Conservation (phyloP, 2,329 filamentous ascomycete genomes). For the Phoma herbarum region DNA sequence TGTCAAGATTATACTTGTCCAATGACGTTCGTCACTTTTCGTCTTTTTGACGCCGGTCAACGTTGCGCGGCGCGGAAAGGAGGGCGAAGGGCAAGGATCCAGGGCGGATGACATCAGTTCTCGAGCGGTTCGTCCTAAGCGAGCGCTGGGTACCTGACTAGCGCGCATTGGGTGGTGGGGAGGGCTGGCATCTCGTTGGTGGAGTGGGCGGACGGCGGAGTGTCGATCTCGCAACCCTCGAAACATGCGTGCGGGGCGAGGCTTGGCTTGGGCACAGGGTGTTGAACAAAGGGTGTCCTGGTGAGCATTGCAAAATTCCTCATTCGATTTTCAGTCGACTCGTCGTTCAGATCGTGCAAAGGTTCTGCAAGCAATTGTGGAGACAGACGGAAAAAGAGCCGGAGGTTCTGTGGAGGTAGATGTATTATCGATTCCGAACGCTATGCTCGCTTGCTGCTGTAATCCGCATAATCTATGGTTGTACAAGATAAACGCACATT, state of each 20-base stretch:
- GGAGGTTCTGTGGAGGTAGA: not conserved
- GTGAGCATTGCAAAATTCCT: not conserved
- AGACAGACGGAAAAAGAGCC: not conserved
- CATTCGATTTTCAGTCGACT: not conserved
- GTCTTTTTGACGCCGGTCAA: conserved; percentile 9
- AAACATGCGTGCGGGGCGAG: conserved; percentile 6
- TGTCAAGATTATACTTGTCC: not conserved
- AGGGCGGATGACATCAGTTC: conserved; percentile 14
- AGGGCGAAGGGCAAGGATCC: conserved; percentile 7
- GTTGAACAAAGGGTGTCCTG: not conserved
- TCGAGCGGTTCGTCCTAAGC: conserved; percentile 10
- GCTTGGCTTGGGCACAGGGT: not conserved
- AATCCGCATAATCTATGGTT: conserved; percentile 13
- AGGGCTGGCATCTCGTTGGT: conserved; percentile 8
- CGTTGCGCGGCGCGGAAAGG: not conserved
- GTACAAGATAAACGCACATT: conserved; percentile 10
- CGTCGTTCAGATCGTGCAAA: not conserved
- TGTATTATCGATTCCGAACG: conserved; percentile 3
- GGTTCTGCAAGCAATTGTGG: not conserved
- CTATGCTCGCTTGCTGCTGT: conserved; percentile 16
- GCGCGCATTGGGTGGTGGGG: conserved; percentile 4
- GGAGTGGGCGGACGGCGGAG: not conserved
- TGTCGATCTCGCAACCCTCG: conserved; percentile 4
- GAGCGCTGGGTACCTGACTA: conserved; percentile 19
- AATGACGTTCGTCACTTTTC: not conserved